Evolutionary conservation across 768 basidiomycete genomes (phyloP).

Genomic region (Russula sp.): DNA sequence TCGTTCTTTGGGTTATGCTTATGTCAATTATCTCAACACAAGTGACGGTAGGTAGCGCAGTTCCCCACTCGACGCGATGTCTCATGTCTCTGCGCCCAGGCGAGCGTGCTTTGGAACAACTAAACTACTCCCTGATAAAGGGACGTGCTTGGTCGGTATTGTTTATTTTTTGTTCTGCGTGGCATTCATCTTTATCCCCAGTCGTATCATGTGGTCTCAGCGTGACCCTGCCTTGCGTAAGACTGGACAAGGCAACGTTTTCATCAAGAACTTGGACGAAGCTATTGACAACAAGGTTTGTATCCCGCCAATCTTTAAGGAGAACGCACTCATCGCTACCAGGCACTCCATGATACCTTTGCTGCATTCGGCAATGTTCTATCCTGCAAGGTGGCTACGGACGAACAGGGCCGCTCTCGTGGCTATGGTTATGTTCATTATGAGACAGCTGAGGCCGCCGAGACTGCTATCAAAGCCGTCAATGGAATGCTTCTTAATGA

Average conservation of each 20-base stretch:
- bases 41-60: conserved; percentile 62
- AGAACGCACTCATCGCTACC: not conserved
- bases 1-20: conserved; percentile 98
- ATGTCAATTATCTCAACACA: conserved; percentile 97
- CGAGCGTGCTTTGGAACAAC: conserved; percentile 96
- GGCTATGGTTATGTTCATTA: conserved; percentile 99
- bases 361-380: conserved; percentile 98
- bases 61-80: not conserved
- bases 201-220: conserved; percentile 99
- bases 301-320: not conserved
- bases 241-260: conserved; percentile 99
- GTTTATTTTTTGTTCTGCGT: not conserved
- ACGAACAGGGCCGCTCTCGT: conserved; percentile 91
- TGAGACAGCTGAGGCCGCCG: conserved; percentile 94
- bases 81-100: conserved; percentile 37
- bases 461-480: conserved; percentile 94
- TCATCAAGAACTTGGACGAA: conserved; percentile 99
- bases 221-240: conserved; percentile 98
- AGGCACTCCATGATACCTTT: conserved; percentile 99
- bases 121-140: conserved; percentile 99
- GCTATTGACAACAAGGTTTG: conserved; percentile 92
- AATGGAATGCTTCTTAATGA: conserved; percentile 99
- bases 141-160: conserved; percentile 82
- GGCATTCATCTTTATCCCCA: conserved; percentile 27
- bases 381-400: conserved; percentile 98